Percentiles rank a stretch among this genome's conserved stretches.
These are phyloP conservation scores for Flaveria ramosissima DNA, from an alignment of 129 eudicot species.

Conservation along the genomic window DNA sequence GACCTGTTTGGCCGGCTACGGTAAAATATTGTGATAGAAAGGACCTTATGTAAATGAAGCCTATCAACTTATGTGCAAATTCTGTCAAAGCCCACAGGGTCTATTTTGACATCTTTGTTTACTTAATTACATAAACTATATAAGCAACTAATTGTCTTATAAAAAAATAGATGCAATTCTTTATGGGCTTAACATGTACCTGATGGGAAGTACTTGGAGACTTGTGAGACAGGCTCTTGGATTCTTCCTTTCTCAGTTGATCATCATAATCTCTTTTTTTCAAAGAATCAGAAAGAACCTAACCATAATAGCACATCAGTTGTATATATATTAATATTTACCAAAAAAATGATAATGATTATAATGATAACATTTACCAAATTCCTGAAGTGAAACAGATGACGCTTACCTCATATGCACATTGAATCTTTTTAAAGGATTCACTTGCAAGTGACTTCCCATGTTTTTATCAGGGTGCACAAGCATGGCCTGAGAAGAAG, in stretches of 20 bases:
- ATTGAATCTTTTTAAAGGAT: constrained; percentile 89
- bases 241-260: constrained; percentile 79
- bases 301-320: constrained; percentile 25
- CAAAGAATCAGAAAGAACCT: constrained; percentile 94
- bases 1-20: background rate
- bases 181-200: constrained; percentile 41
- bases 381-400: constrained; percentile 5
- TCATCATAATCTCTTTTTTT: constrained; percentile 94
- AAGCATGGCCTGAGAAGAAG: constrained; percentile 69
- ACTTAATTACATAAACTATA: background rate
- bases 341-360: background rate
- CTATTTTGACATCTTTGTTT: background rate
- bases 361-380: background rate
- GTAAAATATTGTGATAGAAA: background rate
- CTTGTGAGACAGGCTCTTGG: constrained; percentile 57
- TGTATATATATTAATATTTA: background rate
- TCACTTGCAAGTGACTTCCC: constrained; percentile 98
- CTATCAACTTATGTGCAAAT: background rate
- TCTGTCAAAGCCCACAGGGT: background rate
- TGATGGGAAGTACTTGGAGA: constrained; percentile 74
- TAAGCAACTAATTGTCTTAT: background rate
- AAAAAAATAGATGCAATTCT: background rate
- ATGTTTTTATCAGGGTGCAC: constrained; percentile 99
- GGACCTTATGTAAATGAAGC: background rate
- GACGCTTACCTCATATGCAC: constrained; percentile 80